Conservation (phyloP, 192 early-diverging fungal species). For the Backusella australiensis region DNA sequence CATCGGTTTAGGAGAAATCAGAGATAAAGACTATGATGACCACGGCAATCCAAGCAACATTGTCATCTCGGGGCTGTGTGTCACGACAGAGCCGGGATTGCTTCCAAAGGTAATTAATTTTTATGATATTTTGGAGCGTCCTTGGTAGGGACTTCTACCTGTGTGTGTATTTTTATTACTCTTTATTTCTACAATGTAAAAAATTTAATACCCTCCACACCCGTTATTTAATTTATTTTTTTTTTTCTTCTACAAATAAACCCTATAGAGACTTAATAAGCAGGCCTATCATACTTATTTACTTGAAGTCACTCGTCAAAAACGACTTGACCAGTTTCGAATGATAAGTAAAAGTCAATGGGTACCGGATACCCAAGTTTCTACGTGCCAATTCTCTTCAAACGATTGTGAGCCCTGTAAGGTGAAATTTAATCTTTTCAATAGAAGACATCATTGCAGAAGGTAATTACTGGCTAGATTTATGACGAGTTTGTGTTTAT, state of each 20-base stretch:
- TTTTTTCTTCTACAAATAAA: too few relatives aligned
- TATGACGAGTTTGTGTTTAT: too few relatives aligned
- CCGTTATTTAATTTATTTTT: too few relatives aligned
- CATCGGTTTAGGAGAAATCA: background rate
- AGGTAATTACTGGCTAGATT: background rate
- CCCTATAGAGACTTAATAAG: background rate
- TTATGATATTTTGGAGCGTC: slow-evolving; percentile 10
- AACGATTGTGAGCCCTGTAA: background rate
- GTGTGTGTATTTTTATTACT: background rate
- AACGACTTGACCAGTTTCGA: background rate
- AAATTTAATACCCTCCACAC: background rate
- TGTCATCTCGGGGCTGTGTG: slow-evolving; percentile 7
- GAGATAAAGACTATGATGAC: slow-evolving; percentile 1
- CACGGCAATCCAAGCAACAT: background rate
- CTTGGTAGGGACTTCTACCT: background rate
- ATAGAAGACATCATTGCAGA: slow-evolving; percentile 10
- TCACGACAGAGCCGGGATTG: slow-evolving; percentile 12
- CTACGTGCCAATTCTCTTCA: background rate
- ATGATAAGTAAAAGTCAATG: background rate
- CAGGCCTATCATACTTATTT: slow-evolving; percentile 2
- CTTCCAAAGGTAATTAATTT: slow-evolving; percentile 17
- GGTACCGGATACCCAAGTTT: background rate
- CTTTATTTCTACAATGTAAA: background rate
- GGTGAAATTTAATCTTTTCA: background rate
- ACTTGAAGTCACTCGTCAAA: background rate